Conservation (phyloP, 108 stramenopile species). For the Cylindrotheca closterium region DNA sequence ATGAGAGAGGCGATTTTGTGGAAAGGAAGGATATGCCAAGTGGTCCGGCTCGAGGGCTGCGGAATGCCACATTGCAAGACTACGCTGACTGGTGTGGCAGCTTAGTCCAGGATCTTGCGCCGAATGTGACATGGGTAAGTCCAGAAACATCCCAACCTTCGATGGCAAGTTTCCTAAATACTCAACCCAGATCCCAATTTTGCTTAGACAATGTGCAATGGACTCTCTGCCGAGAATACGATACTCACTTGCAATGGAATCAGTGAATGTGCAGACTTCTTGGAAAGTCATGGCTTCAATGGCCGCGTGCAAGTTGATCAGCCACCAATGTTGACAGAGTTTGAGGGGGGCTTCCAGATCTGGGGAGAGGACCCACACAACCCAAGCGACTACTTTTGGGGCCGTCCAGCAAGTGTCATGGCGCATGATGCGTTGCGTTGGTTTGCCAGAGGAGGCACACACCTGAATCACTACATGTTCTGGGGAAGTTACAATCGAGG, state of each 20-base stretch:
- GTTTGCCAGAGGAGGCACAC: conserved; percentile 66
- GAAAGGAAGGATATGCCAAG: conserved; percentile 7
- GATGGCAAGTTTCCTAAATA: conserved; percentile 60
- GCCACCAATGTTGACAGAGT: conserved; percentile 48
- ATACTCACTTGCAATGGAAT: conserved; percentile 70
- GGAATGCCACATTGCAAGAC: conserved; percentile 39
- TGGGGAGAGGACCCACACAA: conserved; percentile 53
- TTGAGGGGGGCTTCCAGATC: conserved; percentile 53
- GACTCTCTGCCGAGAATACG: conserved; percentile 41
- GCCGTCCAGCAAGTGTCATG: conserved; percentile 37
- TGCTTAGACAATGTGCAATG: conserved; percentile 61
- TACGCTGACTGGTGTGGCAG: conserved; percentile 65
- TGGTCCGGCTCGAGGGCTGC: neutral
- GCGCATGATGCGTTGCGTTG: conserved; percentile 42
- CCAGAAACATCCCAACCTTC: neutral
- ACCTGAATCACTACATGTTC: conserved; percentile 69
- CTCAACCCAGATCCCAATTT: neutral
- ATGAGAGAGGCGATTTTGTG: conserved; percentile 20
- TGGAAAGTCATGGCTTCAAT: conserved; percentile 52
- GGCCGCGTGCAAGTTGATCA: conserved; percentile 56
- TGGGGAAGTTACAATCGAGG: conserved; percentile 56
- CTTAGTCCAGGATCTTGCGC: conserved; percentile 30
- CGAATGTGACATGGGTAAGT: conserved; percentile 45
- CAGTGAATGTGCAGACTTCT: conserved; percentile 32
- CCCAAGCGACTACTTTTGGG: conserved; percentile 60